These are phyloP conservation scores for Fraxinus cuspidata DNA, from an alignment of 257 asterid species.

Conservation along the genomic window DNA sequence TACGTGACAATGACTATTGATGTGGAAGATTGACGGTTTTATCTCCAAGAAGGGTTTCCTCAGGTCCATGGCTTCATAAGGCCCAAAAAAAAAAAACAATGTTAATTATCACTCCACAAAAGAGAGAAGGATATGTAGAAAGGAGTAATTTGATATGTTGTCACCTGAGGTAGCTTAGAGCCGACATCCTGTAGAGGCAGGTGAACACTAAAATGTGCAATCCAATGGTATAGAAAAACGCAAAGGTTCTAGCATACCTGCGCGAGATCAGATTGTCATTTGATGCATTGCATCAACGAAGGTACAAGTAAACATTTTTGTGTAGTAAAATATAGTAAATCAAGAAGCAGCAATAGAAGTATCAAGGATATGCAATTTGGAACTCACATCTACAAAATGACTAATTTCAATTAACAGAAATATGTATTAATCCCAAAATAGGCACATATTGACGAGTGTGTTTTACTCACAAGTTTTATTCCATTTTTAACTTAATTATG, in stretches of 20 bases:
- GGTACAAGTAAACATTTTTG: slow-evolving; percentile 1
- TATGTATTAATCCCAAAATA: neutral
- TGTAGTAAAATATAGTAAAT: neutral
- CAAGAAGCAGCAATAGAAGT: neutral
- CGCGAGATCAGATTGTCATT: slow-evolving; percentile 20
- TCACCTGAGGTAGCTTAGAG: slow-evolving; percentile 90
- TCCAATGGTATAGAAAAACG: slow-evolving; percentile 93
- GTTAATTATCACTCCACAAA: slow-evolving; percentile 16
- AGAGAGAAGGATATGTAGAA: slow-evolving; percentile 2
- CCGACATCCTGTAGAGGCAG: slow-evolving; percentile 96
- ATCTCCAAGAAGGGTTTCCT: slow-evolving; percentile 53
- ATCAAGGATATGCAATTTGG: neutral
- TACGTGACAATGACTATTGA: slow-evolving; percentile 30
- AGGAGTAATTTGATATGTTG: neutral
- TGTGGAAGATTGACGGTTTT: slow-evolving; percentile 68
- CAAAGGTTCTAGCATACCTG: slow-evolving; percentile 94
- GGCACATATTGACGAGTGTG: neutral
- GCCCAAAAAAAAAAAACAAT: neutral
- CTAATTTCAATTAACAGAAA: neutral
- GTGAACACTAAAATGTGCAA: slow-evolving; percentile 93
- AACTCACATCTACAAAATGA: neutral
- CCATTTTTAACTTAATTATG: no score
- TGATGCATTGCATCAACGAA: slow-evolving; percentile 1
- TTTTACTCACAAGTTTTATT: no score
- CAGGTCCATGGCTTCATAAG: slow-evolving; percentile 86